Evolutionary conservation across 2,329 filamentous ascomycete genomes (phyloP), one percentile per base, ranked within the genome.

Genomic region (Colletotrichum nymphaeae): DNA sequence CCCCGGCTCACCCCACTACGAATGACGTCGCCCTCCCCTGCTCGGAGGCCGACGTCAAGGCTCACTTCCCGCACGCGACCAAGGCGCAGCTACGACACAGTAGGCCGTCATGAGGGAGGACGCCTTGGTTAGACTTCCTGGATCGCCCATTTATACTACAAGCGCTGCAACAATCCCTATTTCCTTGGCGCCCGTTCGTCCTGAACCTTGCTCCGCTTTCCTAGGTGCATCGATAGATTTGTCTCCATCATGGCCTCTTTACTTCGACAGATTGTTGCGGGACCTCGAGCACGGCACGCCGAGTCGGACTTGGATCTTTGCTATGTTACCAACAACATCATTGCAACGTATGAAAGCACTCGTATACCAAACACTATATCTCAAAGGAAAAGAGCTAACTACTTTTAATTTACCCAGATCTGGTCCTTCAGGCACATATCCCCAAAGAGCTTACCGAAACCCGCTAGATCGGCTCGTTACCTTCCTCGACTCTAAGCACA

Each of bases 301-400:
- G 96, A 98, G 85, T 93, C 96, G 8, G 93, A 94, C 6, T 88
- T 99, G 30, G 97, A 99, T 81, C 89, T 99, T 57, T 98, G 96
- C 87, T 99, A 99, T 83, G 95, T 98, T 46, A 97, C 95, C 0
- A 91, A 95, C 78, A 91, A 93, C 79, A 94, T 93, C 75, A 89
- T 91, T 71, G 90, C 87, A 19, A 91, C 89, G 87, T 91, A 81
- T 71, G 87, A 79, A 79, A 14, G 35, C n/a, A 4, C 8, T 46
- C 30, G 12, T 5, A 26, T 9, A 16, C 1, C 5, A n/a, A 4
- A 24, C 2, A 19, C 88, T 90, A 76, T 30, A 76, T 30, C 4
- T 5, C 24, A 9, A n/a, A 28, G 5, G 28, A n/a, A 35, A 9
- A 35, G 19, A 30, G 19, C 63, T 60, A 32, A 69, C 42, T 62